Evolutionary conservation across 192 early-diverging fungal genomes (phyloP).

Genomic region (Backusella psychrophila): DNA sequence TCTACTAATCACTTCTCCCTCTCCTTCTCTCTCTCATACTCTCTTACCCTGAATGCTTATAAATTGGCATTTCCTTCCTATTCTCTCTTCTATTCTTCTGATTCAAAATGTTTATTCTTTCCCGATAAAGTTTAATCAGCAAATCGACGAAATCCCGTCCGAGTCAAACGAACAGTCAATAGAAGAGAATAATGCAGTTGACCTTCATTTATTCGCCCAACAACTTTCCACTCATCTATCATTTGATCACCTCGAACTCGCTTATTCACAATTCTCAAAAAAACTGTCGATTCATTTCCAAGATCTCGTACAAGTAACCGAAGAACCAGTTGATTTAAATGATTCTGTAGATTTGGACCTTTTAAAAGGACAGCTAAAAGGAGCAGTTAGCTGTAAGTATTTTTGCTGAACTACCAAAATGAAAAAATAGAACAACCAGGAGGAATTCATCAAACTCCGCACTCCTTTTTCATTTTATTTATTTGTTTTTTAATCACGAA

Average conservation of each 20-base stretch:
- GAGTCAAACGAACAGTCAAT: not conserved
- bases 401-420: not conserved
- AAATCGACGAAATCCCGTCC: not conserved
- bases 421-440: not conserved
- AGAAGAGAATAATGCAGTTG: conserved; percentile 4
- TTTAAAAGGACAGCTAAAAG: conserved; percentile 9
- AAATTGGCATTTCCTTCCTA: not conserved
- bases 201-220: not conserved
- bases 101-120: conserved; percentile 2
- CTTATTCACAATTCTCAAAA: conserved; percentile 7
- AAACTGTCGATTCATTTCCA: conserved; percentile 4
- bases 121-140: not conserved
- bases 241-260: conserved; percentile 9
- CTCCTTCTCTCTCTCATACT: not conserved
- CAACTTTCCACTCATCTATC: not conserved
- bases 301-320: conserved; percentile 10
- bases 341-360: conserved; percentile 1
- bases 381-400: conserved; percentile 8
- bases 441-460: not conserved
- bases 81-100: not conserved
- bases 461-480: not conserved
- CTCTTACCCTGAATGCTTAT: not conserved
- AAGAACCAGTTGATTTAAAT: not conserved
- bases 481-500: not conserved
- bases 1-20: too few relatives aligned